These are phyloP conservation scores for Xylariales sp. DNA, from an alignment of 2,329 filamentous ascomycete species.

Conservation along the genomic window DNA sequence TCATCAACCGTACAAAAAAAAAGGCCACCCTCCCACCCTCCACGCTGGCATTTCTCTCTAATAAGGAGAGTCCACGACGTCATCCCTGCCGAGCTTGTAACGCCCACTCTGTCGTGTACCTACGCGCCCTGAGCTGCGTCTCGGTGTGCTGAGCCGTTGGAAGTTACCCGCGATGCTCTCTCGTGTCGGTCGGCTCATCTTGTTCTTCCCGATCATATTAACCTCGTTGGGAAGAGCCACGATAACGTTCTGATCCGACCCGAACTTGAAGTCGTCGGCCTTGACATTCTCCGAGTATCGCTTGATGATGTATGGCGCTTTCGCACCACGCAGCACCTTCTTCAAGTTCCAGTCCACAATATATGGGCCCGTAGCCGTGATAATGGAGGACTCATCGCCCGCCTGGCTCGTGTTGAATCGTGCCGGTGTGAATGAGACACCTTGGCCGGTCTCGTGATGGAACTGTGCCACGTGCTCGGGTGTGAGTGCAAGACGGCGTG, in stretches of 20 bases:
- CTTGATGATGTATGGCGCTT: slow-evolving; percentile 96
- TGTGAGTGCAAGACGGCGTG: slow-evolving; percentile 86
- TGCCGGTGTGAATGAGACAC: slow-evolving; percentile 88
- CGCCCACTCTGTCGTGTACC: slow-evolving; percentile 66
- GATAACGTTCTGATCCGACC: slow-evolving; percentile 97
- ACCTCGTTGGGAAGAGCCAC: slow-evolving; percentile 97
- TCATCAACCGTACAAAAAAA: slow-evolving; percentile 19
- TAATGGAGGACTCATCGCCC: slow-evolving; percentile 88
- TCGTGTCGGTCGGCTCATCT: slow-evolving; percentile 86
- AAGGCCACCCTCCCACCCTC: neutral
- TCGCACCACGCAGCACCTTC: slow-evolving; percentile 83
- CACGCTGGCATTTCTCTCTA: slow-evolving; percentile 47
- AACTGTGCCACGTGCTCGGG: slow-evolving; percentile 97
- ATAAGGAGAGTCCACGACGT: slow-evolving; percentile 81
- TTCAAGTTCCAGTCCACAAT: slow-evolving; percentile 96
- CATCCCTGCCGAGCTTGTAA: slow-evolving; percentile 81
- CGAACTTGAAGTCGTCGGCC: slow-evolving; percentile 98
- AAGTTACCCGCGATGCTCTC: slow-evolving; percentile 85
- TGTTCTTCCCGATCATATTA: slow-evolving; percentile 92
- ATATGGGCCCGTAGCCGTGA: slow-evolving; percentile 95
- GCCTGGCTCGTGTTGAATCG: slow-evolving; percentile 93
- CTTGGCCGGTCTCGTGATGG: slow-evolving; percentile 91
- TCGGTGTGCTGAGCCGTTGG: slow-evolving; percentile 59
- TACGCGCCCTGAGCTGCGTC: slow-evolving; percentile 64
- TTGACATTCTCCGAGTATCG: slow-evolving; percentile 95